Evolutionary conservation across 495 filamentous ascomycete species (phyloP), one percentile per base, ranked within the genome.

Genomic region (Filosporella fistucella): DNA sequence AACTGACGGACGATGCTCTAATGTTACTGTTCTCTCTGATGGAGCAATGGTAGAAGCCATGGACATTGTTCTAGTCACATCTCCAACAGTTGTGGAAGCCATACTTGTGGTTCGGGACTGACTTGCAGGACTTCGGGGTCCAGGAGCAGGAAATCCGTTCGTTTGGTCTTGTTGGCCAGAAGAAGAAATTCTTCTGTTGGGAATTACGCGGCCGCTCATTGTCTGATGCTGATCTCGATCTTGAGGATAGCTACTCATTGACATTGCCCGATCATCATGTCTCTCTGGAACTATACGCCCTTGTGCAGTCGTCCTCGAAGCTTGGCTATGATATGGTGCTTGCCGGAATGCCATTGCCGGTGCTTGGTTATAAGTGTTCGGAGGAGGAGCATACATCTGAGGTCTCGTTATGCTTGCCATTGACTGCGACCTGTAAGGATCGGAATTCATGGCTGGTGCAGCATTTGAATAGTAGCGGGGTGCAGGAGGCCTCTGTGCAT

Each of bases 251-350:
- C 85, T 85, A 13, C 83, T 90, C 81, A 99, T 82, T 22, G 91
- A 95, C 93, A 97, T 97, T 40, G 93, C 81, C 40, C 94, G 78
- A 60, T 96, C 91, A 59, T 97, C 84, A 59, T 93, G 85, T 39
- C 89, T 79, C 54, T 96, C 91, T 6, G 94, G 94, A 1, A 99
- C 88, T 21, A 89, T 67, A 42, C 94, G 78, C 13, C 94, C 94
- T 62, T 95, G 88, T 1, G 88, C 88, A 18, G 91, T 94, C 22
- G 90, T 97, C 59, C 89, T 77, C 26, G 87, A 82, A 45, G 70
- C 60, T 17, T 70, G 62, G 16, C 55, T 69, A 47, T 77, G 70
- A 66, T 93, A 89, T 16, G 80, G 82, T 28, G 85, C 79, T 43
- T 89, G 82, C 21, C 89, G 82, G 56, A 89, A 89, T 29, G 83